phyloP scores from a whole-genome alignment of 2,329 filamentous ascomycete genomes.

The Coniochaeta pulveracea region DNA sequence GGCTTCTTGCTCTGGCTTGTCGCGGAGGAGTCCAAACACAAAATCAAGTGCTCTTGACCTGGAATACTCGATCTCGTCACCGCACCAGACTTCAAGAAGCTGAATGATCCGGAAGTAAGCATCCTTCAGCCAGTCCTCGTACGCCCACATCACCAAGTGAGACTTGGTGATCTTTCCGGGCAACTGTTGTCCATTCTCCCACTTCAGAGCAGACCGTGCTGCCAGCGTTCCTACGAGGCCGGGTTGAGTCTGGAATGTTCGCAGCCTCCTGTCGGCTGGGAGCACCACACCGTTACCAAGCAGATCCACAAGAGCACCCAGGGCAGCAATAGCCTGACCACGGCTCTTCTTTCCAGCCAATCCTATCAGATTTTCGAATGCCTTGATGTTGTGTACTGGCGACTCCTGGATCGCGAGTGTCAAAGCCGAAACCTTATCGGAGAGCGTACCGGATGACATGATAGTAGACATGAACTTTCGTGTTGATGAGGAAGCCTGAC shows the following conservation, averaged over 20 bases:
- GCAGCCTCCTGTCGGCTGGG: slow-evolving; percentile 70
- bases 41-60: slow-evolving; percentile 81
- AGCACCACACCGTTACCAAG: slow-evolving; percentile 80
- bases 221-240: slow-evolving; percentile 62
- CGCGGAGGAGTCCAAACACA: slow-evolving; percentile 80
- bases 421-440: slow-evolving; percentile 91
- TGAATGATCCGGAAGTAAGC: slow-evolving; percentile 90
- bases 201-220: slow-evolving; percentile 41
- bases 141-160: slow-evolving; percentile 81
- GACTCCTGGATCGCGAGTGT: slow-evolving; percentile 94
- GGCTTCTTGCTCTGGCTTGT: slow-evolving; percentile 94
- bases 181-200: slow-evolving; percentile 58
- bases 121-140: slow-evolving; percentile 90
- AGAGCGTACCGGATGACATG: slow-evolving; percentile 91
- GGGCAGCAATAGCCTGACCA: slow-evolving; percentile 83
- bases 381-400: slow-evolving; percentile 81
- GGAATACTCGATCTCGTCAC: slow-evolving; percentile 90
- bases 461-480: slow-evolving; percentile 96
- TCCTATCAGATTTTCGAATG: slow-evolving; percentile 71
- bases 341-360: slow-evolving; percentile 90
- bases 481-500: slow-evolving; percentile 70
- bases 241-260: slow-evolving; percentile 69
- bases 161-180: slow-evolving; percentile 63
- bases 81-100: slow-evolving; percentile 83
- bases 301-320: slow-evolving; percentile 88